These are phyloP conservation scores for Dioszegia hungarica DNA, from an alignment of 768 basidiomycete genomes.

Conservation along the genomic window DNA sequence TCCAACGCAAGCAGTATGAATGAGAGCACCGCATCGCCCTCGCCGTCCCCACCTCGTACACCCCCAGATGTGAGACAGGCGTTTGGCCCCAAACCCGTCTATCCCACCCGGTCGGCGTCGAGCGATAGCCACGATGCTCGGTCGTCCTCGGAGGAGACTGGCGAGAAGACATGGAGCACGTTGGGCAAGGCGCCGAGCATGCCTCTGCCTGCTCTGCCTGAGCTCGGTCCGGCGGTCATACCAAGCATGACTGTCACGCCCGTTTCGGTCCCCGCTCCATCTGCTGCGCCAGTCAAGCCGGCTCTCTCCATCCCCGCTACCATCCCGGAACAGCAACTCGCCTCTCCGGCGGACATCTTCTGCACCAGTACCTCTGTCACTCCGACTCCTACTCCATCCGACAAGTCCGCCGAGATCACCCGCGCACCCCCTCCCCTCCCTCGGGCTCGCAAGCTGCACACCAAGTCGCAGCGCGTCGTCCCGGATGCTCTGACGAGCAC, in stretches of 20 bases:
- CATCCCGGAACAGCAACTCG: neutral
- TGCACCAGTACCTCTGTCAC: neutral
- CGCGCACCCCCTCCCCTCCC: neutral
- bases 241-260: neutral
- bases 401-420: neutral
- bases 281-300: constrained; percentile 2
- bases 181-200: constrained; percentile 26
- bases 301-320: neutral
- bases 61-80: constrained; percentile 14
- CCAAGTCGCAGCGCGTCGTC: constrained; percentile 12
- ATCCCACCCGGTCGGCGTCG: neutral
- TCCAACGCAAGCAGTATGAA: constrained; percentile 30
- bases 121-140: neutral
- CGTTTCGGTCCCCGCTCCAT: neutral
- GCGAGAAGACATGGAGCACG: neutral
- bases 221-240: neutral
- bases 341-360: neutral
- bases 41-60: constrained; percentile 38
- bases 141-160: neutral
- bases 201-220: constrained; percentile 27
- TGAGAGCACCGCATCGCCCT: constrained; percentile 17
- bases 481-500: constrained; percentile 15
- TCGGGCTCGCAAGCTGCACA: neutral
- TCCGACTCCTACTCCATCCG: neutral
- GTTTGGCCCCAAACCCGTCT: neutral